phyloP scores from a whole-genome alignment of 129 eudicot genomes.

The Centaurea solstitialis region DNA sequence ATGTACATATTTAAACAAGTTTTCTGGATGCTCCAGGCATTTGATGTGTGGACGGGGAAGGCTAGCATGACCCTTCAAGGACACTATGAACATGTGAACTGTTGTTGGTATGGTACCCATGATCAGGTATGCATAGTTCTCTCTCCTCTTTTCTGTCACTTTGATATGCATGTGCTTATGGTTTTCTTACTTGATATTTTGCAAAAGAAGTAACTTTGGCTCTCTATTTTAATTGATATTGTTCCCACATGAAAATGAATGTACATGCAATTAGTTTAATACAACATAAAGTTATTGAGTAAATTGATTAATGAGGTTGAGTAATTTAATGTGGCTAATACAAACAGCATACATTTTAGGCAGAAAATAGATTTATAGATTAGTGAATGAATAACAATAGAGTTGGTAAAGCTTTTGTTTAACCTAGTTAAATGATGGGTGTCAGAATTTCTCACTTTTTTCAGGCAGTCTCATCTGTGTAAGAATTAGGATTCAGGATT shows the following conservation, averaged over 20 bases:
- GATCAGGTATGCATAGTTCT: constrained; percentile 85
- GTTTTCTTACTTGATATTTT: not conserved
- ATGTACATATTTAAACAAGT: not conserved
- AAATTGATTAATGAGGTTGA: not conserved
- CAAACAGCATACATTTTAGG: not conserved
- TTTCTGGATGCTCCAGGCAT: constrained; percentile 50
- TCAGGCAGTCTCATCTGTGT: too few species aligned
- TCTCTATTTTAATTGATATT: not conserved
- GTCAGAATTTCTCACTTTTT: too few species aligned
- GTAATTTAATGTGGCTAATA: not conserved
- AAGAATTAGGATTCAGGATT: not conserved
- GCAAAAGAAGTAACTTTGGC: not conserved
- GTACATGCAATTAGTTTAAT: not conserved
- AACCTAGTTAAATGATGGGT: not conserved
- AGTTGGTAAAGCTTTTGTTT: not conserved
- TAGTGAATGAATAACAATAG: not conserved
- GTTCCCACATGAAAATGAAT: not conserved
- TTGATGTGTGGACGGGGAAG: constrained; percentile 89
- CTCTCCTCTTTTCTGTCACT: not conserved
- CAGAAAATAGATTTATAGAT: not conserved
- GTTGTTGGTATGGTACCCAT: constrained; percentile 75
- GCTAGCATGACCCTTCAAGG: constrained; percentile 67
- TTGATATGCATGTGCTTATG: not conserved
- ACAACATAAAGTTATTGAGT: not conserved
- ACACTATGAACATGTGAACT: constrained; percentile 83